Percentiles rank a stretch among this genome's conserved stretches.
Conservation (phyloP, 768 basidiomycete genomes). For the Tulasnella sp. region DNA sequence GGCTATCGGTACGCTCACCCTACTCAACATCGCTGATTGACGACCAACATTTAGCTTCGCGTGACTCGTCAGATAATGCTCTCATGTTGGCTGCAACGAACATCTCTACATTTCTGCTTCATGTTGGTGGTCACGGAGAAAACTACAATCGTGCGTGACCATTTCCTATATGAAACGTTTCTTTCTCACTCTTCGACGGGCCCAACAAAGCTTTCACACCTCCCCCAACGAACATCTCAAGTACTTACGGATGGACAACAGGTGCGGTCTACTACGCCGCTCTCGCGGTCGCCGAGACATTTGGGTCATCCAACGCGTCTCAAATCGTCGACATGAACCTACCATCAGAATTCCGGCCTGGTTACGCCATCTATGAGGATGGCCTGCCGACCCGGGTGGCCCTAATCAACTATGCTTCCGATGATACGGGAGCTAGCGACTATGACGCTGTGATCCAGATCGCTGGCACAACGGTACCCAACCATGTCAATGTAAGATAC, state of each 20-base stretch:
- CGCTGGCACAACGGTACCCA: constrained; percentile 5
- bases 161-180: too few relatives aligned
- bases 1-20: constrained; percentile 27
- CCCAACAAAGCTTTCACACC: constrained; percentile 1
- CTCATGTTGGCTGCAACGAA: background rate
- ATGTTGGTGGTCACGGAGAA: background rate
- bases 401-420: constrained; percentile 14
- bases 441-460: constrained; percentile 11
- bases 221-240: background rate
- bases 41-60: background rate
- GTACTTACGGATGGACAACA: background rate
- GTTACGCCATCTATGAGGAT: constrained; percentile 3
- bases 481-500: constrained; percentile 5
- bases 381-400: background rate
- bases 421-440: background rate
- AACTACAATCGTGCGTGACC: too few relatives aligned
- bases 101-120: background rate
- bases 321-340: background rate
- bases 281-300: constrained; percentile 1
- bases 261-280: constrained; percentile 3
- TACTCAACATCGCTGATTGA: background rate
- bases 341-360: background rate
- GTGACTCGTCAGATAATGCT: background rate
- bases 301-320: background rate
- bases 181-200: background rate